phyloP scores from a whole-genome alignment of 306 rosid species.

The Cucumis melo region DNA sequence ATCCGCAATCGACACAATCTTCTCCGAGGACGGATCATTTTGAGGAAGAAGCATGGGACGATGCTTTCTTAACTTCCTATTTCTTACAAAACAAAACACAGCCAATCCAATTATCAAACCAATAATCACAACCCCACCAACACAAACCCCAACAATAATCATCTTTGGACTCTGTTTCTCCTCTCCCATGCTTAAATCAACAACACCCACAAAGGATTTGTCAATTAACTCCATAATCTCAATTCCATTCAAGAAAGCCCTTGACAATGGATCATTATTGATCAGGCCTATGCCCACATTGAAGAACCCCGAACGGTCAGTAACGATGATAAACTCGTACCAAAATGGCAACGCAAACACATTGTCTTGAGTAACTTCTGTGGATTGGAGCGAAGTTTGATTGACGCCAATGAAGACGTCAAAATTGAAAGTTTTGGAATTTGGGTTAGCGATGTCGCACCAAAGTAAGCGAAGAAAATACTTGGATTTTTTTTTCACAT shows the following conservation, averaged over 20 bases:
- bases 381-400: neutral
- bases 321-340: neutral
- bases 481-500: too few relatives aligned
- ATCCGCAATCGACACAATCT: neutral
- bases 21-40: neutral
- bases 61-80: neutral
- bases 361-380: fast-evolving
- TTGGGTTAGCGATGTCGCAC: too few relatives aligned
- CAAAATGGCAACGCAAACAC: neutral
- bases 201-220: neutral
- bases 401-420: too few relatives aligned
- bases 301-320: neutral
- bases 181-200: neutral
- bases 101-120: neutral
- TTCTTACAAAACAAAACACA: neutral
- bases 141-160: neutral
- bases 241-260: neutral
- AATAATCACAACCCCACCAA: neutral
- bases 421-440: too few relatives aligned
- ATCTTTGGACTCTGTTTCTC: neutral
- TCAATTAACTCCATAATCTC: constrained; percentile 8
- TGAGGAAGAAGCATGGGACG: neutral
- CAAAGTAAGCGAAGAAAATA: too few relatives aligned
- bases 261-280: neutral
- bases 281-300: neutral